Conservation (phyloP, 805 yeast species). For the Spathaspora boniae region DNA sequence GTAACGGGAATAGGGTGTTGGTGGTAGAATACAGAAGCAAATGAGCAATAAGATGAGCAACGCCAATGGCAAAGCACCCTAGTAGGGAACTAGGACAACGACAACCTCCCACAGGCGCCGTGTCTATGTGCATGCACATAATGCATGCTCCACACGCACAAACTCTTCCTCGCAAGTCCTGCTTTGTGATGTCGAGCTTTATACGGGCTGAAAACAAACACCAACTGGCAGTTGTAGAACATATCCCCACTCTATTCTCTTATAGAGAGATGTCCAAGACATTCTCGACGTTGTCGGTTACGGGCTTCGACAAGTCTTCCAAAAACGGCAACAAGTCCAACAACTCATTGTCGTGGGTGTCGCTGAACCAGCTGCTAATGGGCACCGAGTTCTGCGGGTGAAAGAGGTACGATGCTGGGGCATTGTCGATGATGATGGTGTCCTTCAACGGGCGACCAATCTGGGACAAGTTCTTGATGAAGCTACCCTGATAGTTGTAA, state of each 20-base stretch:
- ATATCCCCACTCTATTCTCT: neutral
- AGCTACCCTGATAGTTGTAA: slow-evolving; percentile 89
- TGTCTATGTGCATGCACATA: too few relatives aligned
- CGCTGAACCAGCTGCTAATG: slow-evolving; percentile 96
- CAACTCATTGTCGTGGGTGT: slow-evolving; percentile 93
- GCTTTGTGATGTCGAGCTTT: slow-evolving; percentile 2
- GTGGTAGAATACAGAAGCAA: too few relatives aligned
- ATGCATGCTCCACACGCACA: too few relatives aligned
- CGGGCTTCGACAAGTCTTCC: slow-evolving; percentile 70
- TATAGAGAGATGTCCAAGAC: slow-evolving; percentile 73
- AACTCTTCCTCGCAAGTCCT: slow-evolving; percentile 7
- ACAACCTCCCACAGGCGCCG: too few relatives aligned
- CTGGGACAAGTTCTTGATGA: slow-evolving; percentile 88
- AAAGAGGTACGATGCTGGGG: slow-evolving; percentile 96
- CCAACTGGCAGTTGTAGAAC: neutral
- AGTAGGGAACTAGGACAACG: too few relatives aligned
- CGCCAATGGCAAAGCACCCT: too few relatives aligned
- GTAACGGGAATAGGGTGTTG: too few relatives aligned
- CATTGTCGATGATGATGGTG: slow-evolving; percentile 88
- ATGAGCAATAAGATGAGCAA: too few relatives aligned
- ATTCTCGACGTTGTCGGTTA: slow-evolving; percentile 79
- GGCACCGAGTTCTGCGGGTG: slow-evolving; percentile 99
- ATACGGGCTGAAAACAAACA: neutral
- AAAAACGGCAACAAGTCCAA: slow-evolving; percentile 86
- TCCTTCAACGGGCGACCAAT: slow-evolving; percentile 89